These are phyloP conservation scores for Chlamydomonas incerta DNA, from an alignment of 139 green algal genomes.

Conservation along the genomic window DNA sequence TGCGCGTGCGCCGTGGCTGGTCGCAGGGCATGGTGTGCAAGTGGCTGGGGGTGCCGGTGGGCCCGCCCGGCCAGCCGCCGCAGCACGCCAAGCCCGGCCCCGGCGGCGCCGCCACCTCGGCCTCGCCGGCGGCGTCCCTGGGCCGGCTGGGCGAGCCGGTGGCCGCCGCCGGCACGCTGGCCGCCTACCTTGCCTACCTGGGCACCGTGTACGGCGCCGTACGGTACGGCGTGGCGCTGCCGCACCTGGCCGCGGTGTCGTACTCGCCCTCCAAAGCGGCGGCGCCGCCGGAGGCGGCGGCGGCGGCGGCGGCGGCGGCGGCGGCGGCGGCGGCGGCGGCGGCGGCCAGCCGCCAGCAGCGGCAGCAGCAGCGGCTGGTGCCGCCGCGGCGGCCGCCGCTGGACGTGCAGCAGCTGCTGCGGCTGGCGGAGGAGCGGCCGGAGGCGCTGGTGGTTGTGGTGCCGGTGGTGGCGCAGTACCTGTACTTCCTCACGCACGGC, in stretches of 20 bases:
- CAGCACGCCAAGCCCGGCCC: not conserved
- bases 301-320: not conserved
- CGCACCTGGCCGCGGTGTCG: not conserved
- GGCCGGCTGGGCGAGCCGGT: constrained; percentile 52
- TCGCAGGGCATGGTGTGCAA: constrained; percentile 6
- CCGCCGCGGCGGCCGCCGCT: constrained; percentile 40
- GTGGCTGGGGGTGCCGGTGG: not conserved
- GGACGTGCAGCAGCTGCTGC: constrained; percentile 54
- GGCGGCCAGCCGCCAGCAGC: not conserved
- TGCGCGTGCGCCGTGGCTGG: no score
- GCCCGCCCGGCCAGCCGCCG: not conserved
- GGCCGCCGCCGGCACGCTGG: constrained; percentile 54
- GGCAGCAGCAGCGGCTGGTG: not conserved
- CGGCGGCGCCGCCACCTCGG: not conserved
- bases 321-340: not conserved
- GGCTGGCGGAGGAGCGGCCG: constrained; percentile 27
- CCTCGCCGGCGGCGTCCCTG: not conserved
- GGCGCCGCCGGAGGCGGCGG: not conserved
- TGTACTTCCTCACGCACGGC: constrained; percentile 17
- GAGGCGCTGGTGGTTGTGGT: constrained; percentile 45
- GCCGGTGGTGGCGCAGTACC: constrained; percentile 63
- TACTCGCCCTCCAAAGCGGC: no score
- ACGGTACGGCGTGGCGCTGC: constrained; percentile 37
- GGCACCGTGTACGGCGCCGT: constrained; percentile 44
- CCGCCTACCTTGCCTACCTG: constrained; percentile 69